phyloP scores from a whole-genome alignment of 305 asterid species.

The Fraxinus ornus region DNA sequence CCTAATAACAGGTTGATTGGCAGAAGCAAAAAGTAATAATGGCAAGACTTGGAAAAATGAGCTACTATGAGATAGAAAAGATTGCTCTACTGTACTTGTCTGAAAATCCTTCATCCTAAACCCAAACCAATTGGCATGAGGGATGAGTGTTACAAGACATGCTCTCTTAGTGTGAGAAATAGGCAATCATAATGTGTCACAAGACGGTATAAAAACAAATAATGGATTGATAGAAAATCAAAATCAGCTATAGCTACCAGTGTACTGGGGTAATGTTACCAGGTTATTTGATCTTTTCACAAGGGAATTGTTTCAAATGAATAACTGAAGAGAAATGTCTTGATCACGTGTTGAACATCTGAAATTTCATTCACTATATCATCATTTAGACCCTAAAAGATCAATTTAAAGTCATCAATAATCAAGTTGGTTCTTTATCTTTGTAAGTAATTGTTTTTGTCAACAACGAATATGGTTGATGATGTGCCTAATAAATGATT shows the following conservation, averaged over 20 bases:
- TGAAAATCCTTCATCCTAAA: background rate
- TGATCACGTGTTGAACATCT: background rate
- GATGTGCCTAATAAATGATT: background rate
- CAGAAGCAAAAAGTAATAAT: background rate
- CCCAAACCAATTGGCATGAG: background rate
- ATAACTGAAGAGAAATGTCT: background rate
- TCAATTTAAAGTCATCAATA: background rate
- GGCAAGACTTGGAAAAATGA: background rate
- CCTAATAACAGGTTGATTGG: background rate
- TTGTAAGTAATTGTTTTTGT: background rate
- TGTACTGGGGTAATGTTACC: background rate
- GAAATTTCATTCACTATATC: background rate
- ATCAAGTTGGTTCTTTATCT: background rate
- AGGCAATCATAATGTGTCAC: background rate
- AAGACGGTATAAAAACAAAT: background rate
- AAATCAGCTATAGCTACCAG: background rate
- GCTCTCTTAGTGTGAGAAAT: background rate
- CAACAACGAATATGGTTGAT: background rate
- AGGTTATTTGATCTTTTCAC: background rate
- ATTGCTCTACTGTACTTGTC: background rate
- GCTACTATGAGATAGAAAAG: background rate
- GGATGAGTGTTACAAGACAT: background rate
- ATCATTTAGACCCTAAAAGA: slow-evolving; percentile 2
- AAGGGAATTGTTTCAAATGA: background rate
- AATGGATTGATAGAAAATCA: background rate